Conservation (phyloP, 1,139 yeast genomes). For the Diutina siamensis region DNA sequence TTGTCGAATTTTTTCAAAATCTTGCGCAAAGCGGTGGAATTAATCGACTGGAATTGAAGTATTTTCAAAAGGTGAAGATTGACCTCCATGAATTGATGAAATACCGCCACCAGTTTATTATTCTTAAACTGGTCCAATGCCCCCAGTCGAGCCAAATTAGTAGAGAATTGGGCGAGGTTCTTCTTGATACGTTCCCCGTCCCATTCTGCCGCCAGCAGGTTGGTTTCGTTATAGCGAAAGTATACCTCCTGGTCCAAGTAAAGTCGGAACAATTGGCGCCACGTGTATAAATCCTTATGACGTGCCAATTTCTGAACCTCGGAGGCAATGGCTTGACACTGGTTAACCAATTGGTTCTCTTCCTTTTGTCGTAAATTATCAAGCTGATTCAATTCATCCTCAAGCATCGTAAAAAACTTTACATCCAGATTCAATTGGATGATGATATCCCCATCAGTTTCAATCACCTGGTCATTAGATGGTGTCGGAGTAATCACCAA, state of each 20-base stretch:
- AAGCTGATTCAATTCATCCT: conserved; percentile 41
- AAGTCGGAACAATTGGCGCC: conserved; percentile 58
- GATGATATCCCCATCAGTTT: conserved; percentile 10
- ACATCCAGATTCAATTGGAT: conserved; percentile 31
- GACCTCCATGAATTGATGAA: conserved; percentile 37
- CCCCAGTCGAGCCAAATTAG: conserved; percentile 29
- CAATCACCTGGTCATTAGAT: conserved; percentile 8
- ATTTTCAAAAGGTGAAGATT: conserved; percentile 47
- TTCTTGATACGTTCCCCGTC: conserved; percentile 26
- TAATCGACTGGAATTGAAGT: conserved; percentile 50
- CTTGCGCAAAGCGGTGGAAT: conserved; percentile 52
- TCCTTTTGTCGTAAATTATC: conserved; percentile 34
- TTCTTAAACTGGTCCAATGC: conserved; percentile 35
- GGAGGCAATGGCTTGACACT: conserved; percentile 33
- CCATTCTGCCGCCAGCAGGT: conserved; percentile 28
- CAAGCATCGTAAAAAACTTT: conserved; percentile 47
- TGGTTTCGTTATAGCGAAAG: conserved; percentile 41
- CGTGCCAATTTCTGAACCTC: conserved; percentile 20
- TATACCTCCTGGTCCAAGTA: conserved; percentile 61
- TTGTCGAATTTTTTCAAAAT: conserved; percentile 68
- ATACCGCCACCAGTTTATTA: conserved; percentile 36
- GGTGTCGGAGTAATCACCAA: conserved; percentile 14
- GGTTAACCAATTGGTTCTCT: conserved; percentile 30
- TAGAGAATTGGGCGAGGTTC: conserved; percentile 30
- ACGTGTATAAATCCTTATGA: conserved; percentile 47